Evolutionary conservation across 371 early-diverging fungal genomes (phyloP), one percentile per base, ranked within the genome.

Genomic region (Coemansia sp.): DNA sequence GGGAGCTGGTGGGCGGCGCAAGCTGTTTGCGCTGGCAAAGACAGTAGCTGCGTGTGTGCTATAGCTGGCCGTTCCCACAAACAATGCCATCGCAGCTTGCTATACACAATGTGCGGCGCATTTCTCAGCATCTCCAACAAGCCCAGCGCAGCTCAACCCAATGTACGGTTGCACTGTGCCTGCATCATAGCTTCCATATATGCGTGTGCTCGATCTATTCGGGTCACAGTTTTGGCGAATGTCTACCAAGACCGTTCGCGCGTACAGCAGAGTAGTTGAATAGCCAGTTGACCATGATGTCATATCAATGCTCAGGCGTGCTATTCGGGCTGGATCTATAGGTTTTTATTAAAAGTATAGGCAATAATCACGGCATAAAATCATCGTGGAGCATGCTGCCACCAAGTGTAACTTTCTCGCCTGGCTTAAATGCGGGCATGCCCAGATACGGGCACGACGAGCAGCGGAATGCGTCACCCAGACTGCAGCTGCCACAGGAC

Each of bases 381-480:
- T 88, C 89, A 57, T 88, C 89, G 59, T 80, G 69, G 54, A 86
- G 73, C 85, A 88, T 81, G 69, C 79, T 83, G 28, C 91, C 91
- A 28, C 81, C 84, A 14, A 94, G 83, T 20, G 86, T 84, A 51
- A 99, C 91, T 80, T 95, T 93, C 74, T 99, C 94, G 26, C 99
- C 99, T 0, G 95, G 94, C 75, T 94, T 88, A 84, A 99, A 99
- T 1, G 99, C 94, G 26, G 99, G 99, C 92, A 98, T 93, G 54
- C 99, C 99, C 42, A 93, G 80, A 68, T 96, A 99, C 26, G 99
- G 99, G 80, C 99, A 99, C 26, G 91, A 90, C 9, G 90, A 85
- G 84, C 99, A 99, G 62, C 99, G 89, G 87, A 99, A 99, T 8
- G 99, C 99, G 86, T 99, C 99, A 14, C 99, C 99, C 37, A 99